Evolutionary conservation across 169 alveolate genomes (phyloP).

Genomic region (Fabrea salina): DNA sequence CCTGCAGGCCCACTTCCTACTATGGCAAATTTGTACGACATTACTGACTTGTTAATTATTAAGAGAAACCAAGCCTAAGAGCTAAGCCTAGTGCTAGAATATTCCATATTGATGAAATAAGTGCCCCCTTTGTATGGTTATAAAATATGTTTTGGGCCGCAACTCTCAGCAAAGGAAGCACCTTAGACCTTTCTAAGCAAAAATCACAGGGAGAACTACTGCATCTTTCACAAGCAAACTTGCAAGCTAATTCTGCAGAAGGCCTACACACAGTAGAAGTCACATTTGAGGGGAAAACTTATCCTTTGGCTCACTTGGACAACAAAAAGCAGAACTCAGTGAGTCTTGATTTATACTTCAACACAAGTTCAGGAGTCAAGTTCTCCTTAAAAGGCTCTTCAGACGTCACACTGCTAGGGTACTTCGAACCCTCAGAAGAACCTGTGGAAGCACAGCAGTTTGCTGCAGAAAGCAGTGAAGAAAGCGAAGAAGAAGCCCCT

Average conservation of each 20-base stretch:
- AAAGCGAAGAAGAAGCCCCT: no score
- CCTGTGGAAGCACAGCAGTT: neutral
- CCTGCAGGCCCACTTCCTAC: conserved; percentile 90
- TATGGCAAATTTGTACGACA: conserved; percentile 55
- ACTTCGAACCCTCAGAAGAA: conserved; percentile 5
- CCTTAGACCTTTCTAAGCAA: neutral
- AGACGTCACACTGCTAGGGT: neutral
- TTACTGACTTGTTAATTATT: neutral
- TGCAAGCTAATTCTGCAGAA: neutral
- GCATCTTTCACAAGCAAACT: conserved; percentile 6
- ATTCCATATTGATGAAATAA: no score
- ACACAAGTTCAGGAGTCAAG: neutral
- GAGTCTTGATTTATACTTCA: conserved; percentile 6
- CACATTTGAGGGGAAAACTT: conserved; percentile 1
- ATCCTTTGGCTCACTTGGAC: neutral
- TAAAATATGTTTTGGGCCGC: conserved; percentile 18
- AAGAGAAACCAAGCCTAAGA: no score
- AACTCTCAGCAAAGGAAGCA: neutral
- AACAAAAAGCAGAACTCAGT: neutral
- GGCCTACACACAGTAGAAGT: conserved; percentile 1
- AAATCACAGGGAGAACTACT: neutral
- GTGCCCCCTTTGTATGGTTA: no score
- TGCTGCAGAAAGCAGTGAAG: neutral
- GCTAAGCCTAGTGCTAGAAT: no score
- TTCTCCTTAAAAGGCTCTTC: conserved; percentile 3